Conservation (phyloP, 2,329 filamentous ascomycete genomes). For the Ophiobolus disseminans region DNA sequence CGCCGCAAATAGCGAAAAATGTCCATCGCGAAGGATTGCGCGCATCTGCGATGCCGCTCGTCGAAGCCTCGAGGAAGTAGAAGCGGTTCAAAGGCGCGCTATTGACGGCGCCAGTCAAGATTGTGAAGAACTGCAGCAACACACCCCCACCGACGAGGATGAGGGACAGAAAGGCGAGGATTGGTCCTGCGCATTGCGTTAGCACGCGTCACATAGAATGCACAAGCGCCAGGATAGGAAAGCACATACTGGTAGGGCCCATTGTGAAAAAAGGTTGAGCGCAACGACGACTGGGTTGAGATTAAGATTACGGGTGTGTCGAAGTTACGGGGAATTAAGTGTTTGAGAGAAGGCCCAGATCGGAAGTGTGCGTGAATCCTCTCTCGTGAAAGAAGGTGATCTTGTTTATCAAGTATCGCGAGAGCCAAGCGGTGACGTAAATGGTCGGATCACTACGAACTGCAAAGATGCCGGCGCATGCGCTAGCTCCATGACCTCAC, state of each 20-base stretch:
- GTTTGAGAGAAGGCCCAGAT: conserved; percentile 2
- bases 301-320: conserved; percentile 15
- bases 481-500: conserved; percentile 19
- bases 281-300: neutral
- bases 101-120: conserved; percentile 67
- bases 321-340: neutral
- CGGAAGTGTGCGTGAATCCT: conserved; percentile 6
- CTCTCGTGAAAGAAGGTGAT: conserved; percentile 3
- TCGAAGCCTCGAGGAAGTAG: conserved; percentile 86
- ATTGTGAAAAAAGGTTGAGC: conserved; percentile 7
- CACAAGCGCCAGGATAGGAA: conserved; percentile 10
- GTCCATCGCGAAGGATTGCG: conserved; percentile 79
- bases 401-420: conserved; percentile 25
- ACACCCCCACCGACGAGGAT: conserved; percentile 68
- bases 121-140: conserved; percentile 69
- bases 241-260: conserved; percentile 23
- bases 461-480: conserved; percentile 1
- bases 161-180: conserved; percentile 64
- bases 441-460: neutral
- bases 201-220: neutral
- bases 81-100: conserved; percentile 70
- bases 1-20: conserved; percentile 83
- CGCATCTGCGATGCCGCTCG: conserved; percentile 67
- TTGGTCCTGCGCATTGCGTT: conserved; percentile 54
- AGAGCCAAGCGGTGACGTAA: conserved; percentile 25